These are phyloP conservation scores for Solanum megistacrolobum DNA, from an alignment of 257 asterid species.

Conservation along the genomic window DNA sequence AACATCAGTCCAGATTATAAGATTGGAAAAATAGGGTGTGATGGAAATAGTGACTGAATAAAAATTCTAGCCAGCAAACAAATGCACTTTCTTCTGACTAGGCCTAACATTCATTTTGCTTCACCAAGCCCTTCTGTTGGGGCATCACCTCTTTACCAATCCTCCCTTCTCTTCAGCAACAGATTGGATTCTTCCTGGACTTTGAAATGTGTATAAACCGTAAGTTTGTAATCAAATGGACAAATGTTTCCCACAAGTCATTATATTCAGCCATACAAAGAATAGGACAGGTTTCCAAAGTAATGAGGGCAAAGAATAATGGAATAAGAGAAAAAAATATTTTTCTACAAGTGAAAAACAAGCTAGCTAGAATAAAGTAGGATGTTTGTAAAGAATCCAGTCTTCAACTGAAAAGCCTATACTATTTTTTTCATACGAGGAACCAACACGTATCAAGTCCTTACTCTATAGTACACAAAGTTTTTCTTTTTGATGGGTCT, in stretches of 20 bases:
- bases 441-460: neutral
- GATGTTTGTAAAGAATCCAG: neutral
- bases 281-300: neutral
- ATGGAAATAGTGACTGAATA: neutral
- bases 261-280: neutral
- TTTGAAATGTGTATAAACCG: neutral
- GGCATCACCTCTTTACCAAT: neutral
- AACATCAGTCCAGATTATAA: neutral
- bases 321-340: neutral
- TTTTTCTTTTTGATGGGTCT: neutral
- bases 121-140: neutral
- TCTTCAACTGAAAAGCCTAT: neutral
- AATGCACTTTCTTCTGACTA: neutral
- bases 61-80: neutral
- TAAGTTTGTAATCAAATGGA: neutral
- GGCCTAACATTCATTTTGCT: neutral
- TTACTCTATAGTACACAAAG: neutral
- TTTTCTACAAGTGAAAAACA: too few species aligned
- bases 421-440: neutral
- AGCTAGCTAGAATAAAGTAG: too few species aligned
- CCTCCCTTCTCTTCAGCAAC: neutral
- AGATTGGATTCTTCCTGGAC: neutral
- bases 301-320: neutral
- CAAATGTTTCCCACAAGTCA: neutral
- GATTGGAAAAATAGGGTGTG: neutral